These are phyloP conservation scores for Helotiales sp. DNA, from an alignment of 2,329 filamentous ascomycete genomes.

Conservation along the genomic window DNA sequence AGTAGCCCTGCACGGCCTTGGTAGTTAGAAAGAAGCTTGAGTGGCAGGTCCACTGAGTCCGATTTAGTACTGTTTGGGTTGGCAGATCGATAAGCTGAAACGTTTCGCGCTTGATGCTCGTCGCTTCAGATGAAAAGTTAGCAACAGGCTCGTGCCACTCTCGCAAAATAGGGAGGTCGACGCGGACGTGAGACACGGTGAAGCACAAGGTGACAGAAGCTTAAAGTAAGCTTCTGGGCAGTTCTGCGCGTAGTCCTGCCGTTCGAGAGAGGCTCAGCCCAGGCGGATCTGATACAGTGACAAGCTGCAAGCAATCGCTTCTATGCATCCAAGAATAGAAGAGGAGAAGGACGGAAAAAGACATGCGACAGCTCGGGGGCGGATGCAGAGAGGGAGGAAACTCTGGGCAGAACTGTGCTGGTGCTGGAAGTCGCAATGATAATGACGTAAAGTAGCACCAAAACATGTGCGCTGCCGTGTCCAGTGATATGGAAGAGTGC, in stretches of 20 bases:
- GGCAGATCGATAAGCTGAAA: constrained; percentile 33
- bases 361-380: not conserved
- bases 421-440: not conserved
- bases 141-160: constrained; percentile 31
- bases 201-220: constrained; percentile 40
- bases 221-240: constrained; percentile 30
- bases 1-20: constrained; percentile 21
- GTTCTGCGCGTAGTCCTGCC: constrained; percentile 26
- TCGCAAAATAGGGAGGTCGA: constrained; percentile 27
- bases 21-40: constrained; percentile 33
- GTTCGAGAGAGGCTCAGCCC: not conserved
- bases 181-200: constrained; percentile 38
- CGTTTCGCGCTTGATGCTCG: constrained; percentile 33
- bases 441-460: not conserved
- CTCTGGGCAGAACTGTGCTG: not conserved
- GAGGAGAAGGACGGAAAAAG: not conserved
- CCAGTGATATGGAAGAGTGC: not conserved
- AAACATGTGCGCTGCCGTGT: not conserved
- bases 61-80: constrained; percentile 21
- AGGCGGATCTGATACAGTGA: constrained; percentile 8
- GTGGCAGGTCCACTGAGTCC: constrained; percentile 17
- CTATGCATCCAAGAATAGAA: not conserved
- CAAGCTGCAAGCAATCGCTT: not conserved
- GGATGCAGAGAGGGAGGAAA: not conserved
- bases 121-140: constrained; percentile 41